Evolutionary conservation across 2,329 filamentous ascomycete species (phyloP).

Genomic region (Pseudogymnoascus sp.): DNA sequence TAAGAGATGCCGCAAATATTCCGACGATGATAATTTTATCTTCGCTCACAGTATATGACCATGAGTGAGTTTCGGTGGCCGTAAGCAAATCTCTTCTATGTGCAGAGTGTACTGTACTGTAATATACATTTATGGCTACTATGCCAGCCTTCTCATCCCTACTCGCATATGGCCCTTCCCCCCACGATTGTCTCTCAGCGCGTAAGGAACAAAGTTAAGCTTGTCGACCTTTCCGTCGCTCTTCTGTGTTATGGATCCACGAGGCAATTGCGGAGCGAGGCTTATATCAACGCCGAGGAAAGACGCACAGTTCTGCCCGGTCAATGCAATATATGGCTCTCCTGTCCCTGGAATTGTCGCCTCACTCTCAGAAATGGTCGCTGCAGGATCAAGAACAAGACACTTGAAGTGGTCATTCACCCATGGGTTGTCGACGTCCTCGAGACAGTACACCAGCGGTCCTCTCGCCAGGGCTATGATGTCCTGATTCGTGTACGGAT

Average conservation of each 20-base stretch:
- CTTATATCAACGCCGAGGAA: conserved; percentile 10
- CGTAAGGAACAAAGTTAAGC: conserved; percentile 46
- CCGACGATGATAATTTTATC: not conserved
- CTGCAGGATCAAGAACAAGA: conserved; percentile 16
- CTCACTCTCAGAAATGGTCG: conserved; percentile 13
- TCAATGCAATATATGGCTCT: conserved; percentile 19
- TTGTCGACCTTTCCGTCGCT: conserved; percentile 23
- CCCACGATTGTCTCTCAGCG: conserved; percentile 44
- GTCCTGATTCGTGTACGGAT: conserved; percentile 48
- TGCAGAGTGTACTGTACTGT: not conserved
- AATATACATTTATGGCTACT: not conserved
- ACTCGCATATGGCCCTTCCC: conserved; percentile 48
- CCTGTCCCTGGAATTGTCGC: conserved; percentile 10
- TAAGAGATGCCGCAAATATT: not conserved
- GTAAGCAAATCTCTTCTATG: not conserved
- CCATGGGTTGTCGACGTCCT: conserved; percentile 50
- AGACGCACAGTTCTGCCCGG: conserved; percentile 15
- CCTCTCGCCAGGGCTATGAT: conserved; percentile 46
- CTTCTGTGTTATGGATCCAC: conserved; percentile 3
- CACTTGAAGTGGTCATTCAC: conserved; percentile 46
- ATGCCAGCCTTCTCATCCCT: conserved; percentile 21
- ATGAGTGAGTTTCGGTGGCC: not conserved
- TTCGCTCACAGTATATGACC: not conserved
- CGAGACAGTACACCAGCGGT: conserved; percentile 51
- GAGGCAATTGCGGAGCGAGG: conserved; percentile 8